Percentiles rank a stretch among this genome's conserved stretches.
phyloP scores from a whole-genome alignment of 2,329 filamentous ascomycete species.

The Trichoderma simmonsii region DNA sequence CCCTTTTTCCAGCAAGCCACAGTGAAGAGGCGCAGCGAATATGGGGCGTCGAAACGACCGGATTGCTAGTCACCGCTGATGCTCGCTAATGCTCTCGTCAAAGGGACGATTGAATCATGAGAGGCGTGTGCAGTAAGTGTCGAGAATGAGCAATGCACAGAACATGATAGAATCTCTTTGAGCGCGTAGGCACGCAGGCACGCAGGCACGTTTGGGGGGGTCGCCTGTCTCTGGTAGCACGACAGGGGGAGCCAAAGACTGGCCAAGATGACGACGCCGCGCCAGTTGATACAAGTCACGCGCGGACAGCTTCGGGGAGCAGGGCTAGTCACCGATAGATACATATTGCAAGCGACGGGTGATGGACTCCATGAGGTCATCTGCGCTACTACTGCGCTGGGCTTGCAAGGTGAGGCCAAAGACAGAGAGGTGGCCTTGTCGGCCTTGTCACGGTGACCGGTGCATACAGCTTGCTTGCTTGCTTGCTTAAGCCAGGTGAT shows the following conservation, averaged over 20 bases:
- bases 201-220: neutral
- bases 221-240: neutral
- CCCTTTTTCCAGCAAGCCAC: slow-evolving; percentile 12
- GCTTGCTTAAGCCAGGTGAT: neutral
- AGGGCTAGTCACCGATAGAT: neutral
- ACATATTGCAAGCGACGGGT: neutral
- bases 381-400: neutral
- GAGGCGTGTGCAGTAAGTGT: slow-evolving; percentile 7
- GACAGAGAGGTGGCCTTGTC: neutral
- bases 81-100: slow-evolving; percentile 2
- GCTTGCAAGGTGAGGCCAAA: neutral
- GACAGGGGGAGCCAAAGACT: neutral
- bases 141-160: neutral
- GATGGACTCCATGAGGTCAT: slow-evolving; percentile 6
- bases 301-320: neutral
- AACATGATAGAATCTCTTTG: neutral
- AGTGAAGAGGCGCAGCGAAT: slow-evolving; percentile 17
- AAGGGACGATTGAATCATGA: neutral
- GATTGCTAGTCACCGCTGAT: slow-evolving; percentile 14
- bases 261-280: slow-evolving; percentile 7
- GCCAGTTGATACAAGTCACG: slow-evolving; percentile 8
- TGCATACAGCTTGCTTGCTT: neutral
- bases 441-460: neutral
- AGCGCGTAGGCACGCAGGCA: neutral
- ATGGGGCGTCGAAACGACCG: slow-evolving; percentile 7